A percentile compares a stretch with the other conserved stretches of the same genome.
Evolutionary conservation across 2,329 filamentous ascomycete species (phyloP).

Genomic region (Oidium heveae): DNA sequence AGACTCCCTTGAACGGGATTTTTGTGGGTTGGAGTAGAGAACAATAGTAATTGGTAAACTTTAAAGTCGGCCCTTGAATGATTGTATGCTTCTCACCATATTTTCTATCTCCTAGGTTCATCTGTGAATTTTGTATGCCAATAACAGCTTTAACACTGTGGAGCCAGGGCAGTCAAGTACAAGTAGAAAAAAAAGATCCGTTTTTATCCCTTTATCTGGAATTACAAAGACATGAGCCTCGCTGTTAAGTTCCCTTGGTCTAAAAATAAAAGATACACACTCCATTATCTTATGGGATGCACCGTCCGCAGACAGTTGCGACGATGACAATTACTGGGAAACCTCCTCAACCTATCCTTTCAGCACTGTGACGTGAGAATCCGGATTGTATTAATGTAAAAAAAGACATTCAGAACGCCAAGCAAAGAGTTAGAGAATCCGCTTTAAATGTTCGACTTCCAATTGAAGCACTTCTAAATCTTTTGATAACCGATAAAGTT

Average conservation of each 20-base stretch:
- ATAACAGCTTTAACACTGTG: background rate
- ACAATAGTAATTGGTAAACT: background rate
- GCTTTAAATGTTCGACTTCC: too few relatives aligned
- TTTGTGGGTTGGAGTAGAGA: background rate
- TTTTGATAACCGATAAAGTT: too few relatives aligned
- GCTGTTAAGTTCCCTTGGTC: background rate
- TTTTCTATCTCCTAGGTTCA: background rate
- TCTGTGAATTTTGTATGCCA: background rate
- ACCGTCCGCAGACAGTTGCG: too few relatives aligned
- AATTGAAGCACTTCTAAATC: too few relatives aligned
- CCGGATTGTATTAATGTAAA: too few relatives aligned
- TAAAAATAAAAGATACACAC: background rate
- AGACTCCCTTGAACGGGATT: background rate
- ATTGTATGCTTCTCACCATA: background rate
- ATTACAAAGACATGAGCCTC: background rate
- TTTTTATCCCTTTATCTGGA: background rate
- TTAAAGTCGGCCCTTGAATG: background rate
- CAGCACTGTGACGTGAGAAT: too few relatives aligned
- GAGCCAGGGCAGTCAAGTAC: constrained; percentile 1
- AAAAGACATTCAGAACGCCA: too few relatives aligned
- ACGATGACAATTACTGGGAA: too few relatives aligned
- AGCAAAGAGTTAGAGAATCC: too few relatives aligned
- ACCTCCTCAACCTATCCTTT: too few relatives aligned
- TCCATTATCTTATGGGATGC: background rate
- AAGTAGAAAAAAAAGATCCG: background rate